Evolutionary conservation across 2,329 filamentous ascomycete species (phyloP).

Genomic region (Macrophomina tecta): DNA sequence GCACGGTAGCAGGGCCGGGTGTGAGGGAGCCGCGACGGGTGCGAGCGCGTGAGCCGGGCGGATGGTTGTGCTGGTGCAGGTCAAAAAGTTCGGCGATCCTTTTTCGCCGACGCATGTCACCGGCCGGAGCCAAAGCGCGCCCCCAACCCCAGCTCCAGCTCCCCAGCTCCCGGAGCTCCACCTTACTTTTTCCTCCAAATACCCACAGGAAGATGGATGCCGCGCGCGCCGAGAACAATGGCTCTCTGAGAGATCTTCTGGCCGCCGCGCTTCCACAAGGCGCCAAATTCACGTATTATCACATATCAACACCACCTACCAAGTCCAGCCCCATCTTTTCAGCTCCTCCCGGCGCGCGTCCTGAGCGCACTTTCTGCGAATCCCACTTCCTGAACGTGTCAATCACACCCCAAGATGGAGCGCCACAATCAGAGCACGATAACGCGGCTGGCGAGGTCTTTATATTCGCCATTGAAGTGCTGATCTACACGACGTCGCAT

Average conservation of each 20-base stretch:
- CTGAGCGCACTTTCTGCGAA: conserved; percentile 83
- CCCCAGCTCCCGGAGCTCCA: neutral
- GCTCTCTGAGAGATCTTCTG: conserved; percentile 49
- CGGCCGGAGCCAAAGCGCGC: neutral
- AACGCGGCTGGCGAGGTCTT: conserved; percentile 61
- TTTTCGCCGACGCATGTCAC: conserved; percentile 20
- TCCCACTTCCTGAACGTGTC: conserved; percentile 76
- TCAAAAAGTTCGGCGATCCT: conserved; percentile 28
- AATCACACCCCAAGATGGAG: conserved; percentile 42
- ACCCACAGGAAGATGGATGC: neutral
- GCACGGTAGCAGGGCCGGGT: conserved; percentile 20
- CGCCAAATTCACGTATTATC: conserved; percentile 73
- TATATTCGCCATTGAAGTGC: conserved; percentile 82
- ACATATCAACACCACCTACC: conserved; percentile 84
- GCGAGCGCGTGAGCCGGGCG: conserved; percentile 30
- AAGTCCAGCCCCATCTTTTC: conserved; percentile 78
- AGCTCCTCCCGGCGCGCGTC: conserved; percentile 71
- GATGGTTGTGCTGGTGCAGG: conserved; percentile 28
- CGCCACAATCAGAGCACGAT: neutral
- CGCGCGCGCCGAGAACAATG: conserved; percentile 3
- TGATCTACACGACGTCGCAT: conserved; percentile 80
- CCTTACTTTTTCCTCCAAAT: neutral
- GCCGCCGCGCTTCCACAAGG: conserved; percentile 59
- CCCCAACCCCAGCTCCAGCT: conserved; percentile 3
- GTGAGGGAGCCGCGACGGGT: conserved; percentile 28